Conservation (phyloP, 805 yeast genomes). For the Saccharomycopsis sp. region DNA sequence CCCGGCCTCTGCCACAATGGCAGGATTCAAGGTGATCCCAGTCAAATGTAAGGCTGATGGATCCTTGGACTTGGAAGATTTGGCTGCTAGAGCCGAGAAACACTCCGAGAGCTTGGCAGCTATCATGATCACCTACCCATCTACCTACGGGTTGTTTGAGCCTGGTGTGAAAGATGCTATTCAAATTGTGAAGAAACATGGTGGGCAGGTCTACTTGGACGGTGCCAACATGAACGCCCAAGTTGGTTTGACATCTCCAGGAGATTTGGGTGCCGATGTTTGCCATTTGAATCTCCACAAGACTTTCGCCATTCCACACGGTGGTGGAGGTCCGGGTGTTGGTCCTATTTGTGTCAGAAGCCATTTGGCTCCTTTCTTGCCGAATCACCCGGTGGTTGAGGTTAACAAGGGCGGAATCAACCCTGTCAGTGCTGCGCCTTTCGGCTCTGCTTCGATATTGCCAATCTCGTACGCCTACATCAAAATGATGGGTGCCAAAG, state of each 20-base stretch:
- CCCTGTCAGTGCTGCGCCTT: constrained; percentile 89
- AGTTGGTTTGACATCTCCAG: constrained; percentile 95
- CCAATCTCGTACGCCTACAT: constrained; percentile 94
- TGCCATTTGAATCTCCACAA: constrained; percentile 96
- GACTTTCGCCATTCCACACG: constrained; percentile 96
- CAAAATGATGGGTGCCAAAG: constrained; percentile 84
- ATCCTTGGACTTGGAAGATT: constrained; percentile 74
- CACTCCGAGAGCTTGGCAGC: constrained; percentile 73
- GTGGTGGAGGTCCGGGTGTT: constrained; percentile 99
- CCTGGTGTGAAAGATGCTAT: constrained; percentile 84
- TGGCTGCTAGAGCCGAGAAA: constrained; percentile 63
- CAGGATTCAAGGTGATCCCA: constrained; percentile 89
- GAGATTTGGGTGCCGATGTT: constrained; percentile 96
- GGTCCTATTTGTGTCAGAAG: constrained; percentile 93
- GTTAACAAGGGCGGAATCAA: constrained; percentile 49
- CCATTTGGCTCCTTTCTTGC: constrained; percentile 76
- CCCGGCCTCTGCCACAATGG: constrained; percentile 98
- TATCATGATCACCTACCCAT: constrained; percentile 94
- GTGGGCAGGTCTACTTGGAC: constrained; percentile 95
- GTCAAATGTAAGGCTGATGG: constrained; percentile 84
- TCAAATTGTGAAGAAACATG: constrained; percentile 73
- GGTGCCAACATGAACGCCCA: constrained; percentile 99
- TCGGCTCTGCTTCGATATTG: constrained; percentile 88
- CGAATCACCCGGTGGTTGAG: constrained; percentile 59
- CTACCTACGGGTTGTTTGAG: constrained; percentile 94